Percentiles rank a stretch among this genome's conserved stretches.
Conservation (phyloP, 495 filamentous ascomycete species). For the Trichoderma virens region DNA sequence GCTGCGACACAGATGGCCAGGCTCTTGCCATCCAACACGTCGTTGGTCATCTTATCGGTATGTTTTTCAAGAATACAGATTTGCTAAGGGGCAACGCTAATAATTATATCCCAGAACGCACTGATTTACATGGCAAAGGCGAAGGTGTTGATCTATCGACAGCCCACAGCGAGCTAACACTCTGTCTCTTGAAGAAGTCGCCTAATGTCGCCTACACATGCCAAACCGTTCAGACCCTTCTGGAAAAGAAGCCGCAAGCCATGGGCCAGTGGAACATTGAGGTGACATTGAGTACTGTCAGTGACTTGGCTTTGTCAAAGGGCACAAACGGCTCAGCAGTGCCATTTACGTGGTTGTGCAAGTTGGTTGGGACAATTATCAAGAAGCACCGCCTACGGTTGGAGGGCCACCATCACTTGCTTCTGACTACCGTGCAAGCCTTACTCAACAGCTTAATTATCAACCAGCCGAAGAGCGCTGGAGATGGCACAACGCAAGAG, state of each 20-base stretch:
- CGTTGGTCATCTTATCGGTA: conserved; percentile 11
- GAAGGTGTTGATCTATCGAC: conserved; percentile 22
- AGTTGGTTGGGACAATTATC: conserved; percentile 55
- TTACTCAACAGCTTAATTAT: conserved; percentile 59
- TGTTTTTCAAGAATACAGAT: conserved; percentile 12
- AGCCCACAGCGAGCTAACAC: conserved; percentile 24
- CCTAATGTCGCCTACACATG: conserved; percentile 49
- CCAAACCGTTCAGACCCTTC: conserved; percentile 47
- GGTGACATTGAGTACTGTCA: conserved; percentile 48
- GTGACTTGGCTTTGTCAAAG: conserved; percentile 40
- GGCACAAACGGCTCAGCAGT: conserved; percentile 19
- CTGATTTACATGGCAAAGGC: conserved; percentile 19
- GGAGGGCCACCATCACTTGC: conserved; percentile 56
- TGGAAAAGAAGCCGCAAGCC: conserved; percentile 44
- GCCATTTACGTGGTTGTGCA: conserved; percentile 46
- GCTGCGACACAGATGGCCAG: conserved; percentile 11
- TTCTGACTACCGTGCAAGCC: conserved; percentile 53
- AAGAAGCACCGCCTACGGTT: conserved; percentile 40
- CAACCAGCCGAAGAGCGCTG: conserved; percentile 27
- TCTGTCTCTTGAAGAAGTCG: conserved; percentile 7
- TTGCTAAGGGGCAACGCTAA: conserved; percentile 14
- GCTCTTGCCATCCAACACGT: conserved; percentile 9
- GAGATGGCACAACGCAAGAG: conserved; percentile 3
- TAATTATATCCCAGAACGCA: conserved; percentile 8
- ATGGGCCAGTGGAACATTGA: conserved; percentile 69